Evolutionary conservation across 148 eudicot genomes (phyloP).

Genomic region (Suaeda aralocaspica): DNA sequence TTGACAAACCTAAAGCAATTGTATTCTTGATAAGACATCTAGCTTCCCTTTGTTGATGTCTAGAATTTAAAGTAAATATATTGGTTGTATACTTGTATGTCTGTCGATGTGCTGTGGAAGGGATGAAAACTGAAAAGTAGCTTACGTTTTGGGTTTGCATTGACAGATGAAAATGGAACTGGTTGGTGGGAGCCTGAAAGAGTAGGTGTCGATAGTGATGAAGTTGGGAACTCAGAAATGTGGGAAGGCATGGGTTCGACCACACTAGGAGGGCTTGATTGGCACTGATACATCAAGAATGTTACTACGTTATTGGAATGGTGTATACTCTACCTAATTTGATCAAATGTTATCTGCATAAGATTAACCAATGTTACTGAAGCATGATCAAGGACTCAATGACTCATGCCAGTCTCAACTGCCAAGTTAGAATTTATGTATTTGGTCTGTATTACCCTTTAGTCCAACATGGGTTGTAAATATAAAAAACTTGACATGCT

Average conservation of each 20-base stretch:
- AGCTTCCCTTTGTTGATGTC: too few relatives aligned
- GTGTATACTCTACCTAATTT: neutral
- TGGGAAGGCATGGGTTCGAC: constrained; percentile 92
- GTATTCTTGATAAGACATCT: neutral
- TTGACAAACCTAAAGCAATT: neutral
- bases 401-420: neutral
- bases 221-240: constrained; percentile 65
- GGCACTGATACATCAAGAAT: constrained; percentile 37
- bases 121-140: neutral
- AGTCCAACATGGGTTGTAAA: too few relatives aligned
- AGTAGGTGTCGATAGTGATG: constrained; percentile 87
- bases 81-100: too few relatives aligned
- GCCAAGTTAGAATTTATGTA: too few relatives aligned
- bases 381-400: neutral
- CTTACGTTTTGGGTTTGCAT: constrained; percentile 2
- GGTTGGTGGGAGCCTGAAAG: constrained; percentile 89
- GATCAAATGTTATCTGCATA: neutral
- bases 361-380: neutral
- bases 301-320: neutral
- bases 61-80: too few relatives aligned
- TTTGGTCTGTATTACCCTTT: too few relatives aligned
- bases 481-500: too few relatives aligned
- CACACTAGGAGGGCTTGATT: constrained; percentile 75
- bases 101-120: neutral
- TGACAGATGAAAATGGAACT: constrained; percentile 78